These are phyloP conservation scores for Furcasterigmium sp. DNA, from an alignment of 2,329 filamentous ascomycete genomes.

Conservation along the genomic window DNA sequence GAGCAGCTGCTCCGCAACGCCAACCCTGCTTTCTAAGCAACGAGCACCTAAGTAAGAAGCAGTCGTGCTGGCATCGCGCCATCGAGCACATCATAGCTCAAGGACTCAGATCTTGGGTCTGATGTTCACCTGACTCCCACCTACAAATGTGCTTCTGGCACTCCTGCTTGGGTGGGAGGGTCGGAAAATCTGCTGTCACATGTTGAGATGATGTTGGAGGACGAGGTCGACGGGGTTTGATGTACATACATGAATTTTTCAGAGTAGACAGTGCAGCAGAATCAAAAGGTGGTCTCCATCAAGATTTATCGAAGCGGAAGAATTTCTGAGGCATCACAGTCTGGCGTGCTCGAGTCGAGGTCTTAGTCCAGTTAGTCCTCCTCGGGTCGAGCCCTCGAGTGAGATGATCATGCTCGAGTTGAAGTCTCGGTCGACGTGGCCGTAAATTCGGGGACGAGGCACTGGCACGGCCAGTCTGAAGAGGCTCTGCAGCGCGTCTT, in stretches of 20 bases:
- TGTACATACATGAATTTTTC: not conserved
- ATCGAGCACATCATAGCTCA: not conserved
- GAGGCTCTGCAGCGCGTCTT: no score
- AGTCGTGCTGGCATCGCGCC: not conserved
- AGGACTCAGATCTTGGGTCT: no score
- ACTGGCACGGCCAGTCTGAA: no score
- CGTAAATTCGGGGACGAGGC: no score
- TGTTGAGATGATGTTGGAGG: not conserved
- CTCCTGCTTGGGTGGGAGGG: not conserved
- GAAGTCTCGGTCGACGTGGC: no score
- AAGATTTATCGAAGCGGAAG: not conserved
- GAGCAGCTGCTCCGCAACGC: constrained; percentile 51
- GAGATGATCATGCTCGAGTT: not conserved
- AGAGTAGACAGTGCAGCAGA: not conserved
- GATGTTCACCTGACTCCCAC: not conserved
- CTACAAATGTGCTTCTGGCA: not conserved
- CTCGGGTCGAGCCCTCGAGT: no score
- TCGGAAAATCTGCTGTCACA: not conserved
- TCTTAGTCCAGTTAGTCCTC: no score
- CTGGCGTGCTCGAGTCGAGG: not conserved
- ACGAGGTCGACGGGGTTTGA: not conserved
- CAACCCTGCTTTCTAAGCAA: constrained; percentile 50
- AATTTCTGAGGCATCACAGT: not conserved
- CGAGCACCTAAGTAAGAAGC: constrained; percentile 2
- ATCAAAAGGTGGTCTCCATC: not conserved